Percentiles rank a stretch among this genome's conserved stretches.
Conservation (phyloP, 202 grass and related monocot species). For the Setaria viridis region DNA sequence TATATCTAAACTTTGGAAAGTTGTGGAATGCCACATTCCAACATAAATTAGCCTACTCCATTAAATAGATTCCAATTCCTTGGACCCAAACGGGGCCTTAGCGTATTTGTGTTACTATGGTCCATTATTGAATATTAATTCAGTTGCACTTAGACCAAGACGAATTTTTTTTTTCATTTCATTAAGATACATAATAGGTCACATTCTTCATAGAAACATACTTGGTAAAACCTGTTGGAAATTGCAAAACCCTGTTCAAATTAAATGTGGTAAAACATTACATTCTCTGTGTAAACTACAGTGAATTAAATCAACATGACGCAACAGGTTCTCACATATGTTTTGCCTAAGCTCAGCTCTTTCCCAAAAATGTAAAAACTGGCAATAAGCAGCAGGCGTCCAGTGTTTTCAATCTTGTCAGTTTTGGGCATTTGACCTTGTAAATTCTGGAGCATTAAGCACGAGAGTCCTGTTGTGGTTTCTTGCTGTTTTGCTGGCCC, state of each 20-base stretch:
- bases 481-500: no score
- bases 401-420: not conserved
- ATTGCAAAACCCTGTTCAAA: not conserved
- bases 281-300: not conserved
- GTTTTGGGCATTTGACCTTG: no score
- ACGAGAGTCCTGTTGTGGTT: no score
- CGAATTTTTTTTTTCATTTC: constrained; percentile 4
- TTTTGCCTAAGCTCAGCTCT: not conserved
- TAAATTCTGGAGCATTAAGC: no score
- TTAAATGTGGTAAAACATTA: not conserved
- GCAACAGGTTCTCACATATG: not conserved
- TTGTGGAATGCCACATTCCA: no score
- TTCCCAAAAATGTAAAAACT: not conserved
- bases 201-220: constrained; percentile 1
- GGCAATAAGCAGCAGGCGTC: not conserved
- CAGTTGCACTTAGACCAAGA: not conserved
- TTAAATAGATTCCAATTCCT: no score
- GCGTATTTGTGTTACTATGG: not conserved
- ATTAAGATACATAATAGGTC: not conserved
- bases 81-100: no score
- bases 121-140: not conserved
- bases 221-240: not conserved
- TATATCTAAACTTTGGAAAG: no score
- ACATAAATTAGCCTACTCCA: no score
- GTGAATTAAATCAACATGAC: not conserved